Base-by-base conservation (phyloP, 441 rosid species). In the Eugenia klotzschiana region DNA sequence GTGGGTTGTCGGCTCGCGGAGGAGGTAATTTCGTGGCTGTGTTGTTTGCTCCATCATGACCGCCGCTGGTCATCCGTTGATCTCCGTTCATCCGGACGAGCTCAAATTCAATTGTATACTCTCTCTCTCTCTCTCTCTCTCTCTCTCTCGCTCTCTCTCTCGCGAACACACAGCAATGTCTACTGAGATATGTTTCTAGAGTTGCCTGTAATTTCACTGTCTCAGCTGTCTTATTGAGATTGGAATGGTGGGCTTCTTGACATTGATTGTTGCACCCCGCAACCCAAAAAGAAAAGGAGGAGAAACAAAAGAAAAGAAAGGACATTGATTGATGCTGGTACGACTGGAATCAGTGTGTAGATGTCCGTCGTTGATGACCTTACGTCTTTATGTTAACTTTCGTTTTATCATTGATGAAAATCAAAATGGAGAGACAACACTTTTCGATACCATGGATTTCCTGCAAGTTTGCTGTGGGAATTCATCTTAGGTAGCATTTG, bases 1-100 rank as follows among this genome's bases (percentile, higher is more conserved):
- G 74, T 20, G 74, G 10, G 80, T 25, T 5, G 11, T 43, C 27
- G 80, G 80, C n/a, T n/a, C 37, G 80, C 16, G 74, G 79, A 12
- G 83, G 88, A 85, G 87, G 87, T 90, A 89, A 85, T 84, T 79
- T 46, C 11, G 56, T 79, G 86, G 87, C 57, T 9, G 57, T 8
- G 25, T 54, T 54, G 25, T 85, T 84, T 82, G 83, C 74, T 64
- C 80, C 87, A 84, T 87, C 88, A 94, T 94, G 98, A 85, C 92
- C 84, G 92, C 91, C 82, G 93, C 88, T 64, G 93, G 91, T 86
- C 92, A 91, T 41, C 93, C 88, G 87, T 87, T 94, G 81, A 92
- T 96, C 93, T 90, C 97, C 69, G 92, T 96, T 87, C 98, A 95
- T 87, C 99, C 99, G 64, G 96, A 93, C 52, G 98, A 93, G 84